A percentile compares a stretch with the other conserved stretches of the same genome.
Conservation (phyloP, 2,329 filamentous ascomycete species). For the Sclerotinia nivalis region DNA sequence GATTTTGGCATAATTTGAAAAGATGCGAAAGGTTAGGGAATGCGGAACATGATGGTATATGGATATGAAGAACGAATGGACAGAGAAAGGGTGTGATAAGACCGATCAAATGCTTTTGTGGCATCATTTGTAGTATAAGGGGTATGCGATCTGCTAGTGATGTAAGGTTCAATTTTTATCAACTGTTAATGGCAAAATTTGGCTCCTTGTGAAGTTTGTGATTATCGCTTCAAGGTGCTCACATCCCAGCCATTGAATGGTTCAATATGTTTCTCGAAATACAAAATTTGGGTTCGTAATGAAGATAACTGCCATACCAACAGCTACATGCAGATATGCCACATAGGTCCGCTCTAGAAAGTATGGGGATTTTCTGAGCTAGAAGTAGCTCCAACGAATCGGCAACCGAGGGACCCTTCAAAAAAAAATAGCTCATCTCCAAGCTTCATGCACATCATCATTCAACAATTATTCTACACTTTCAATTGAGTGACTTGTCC, state of each 20-base stretch:
- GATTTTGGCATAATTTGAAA: constrained; percentile 1
- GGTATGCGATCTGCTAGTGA: constrained; percentile 13
- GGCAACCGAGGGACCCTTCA: constrained; percentile 11
- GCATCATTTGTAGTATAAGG: constrained; percentile 23
- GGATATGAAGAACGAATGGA: constrained; percentile 12
- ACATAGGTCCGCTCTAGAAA: neutral
- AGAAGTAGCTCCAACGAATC: constrained; percentile 16
- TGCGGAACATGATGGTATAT: constrained; percentile 1
- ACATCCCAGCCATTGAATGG: neutral
- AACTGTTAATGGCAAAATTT: neutral
- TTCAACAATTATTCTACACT: constrained; percentile 4
- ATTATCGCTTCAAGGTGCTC: neutral
- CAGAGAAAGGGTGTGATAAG: constrained; percentile 2
- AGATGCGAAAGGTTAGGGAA: constrained; percentile 1
- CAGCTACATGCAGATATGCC: neutral
- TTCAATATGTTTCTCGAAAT: neutral
- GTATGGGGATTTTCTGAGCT: neutral
- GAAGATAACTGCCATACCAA: constrained; percentile 1
- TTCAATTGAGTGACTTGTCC: constrained; percentile 21
- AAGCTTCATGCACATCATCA: constrained; percentile 9
- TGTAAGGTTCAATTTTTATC: constrained; percentile 16
- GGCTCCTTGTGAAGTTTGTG: neutral
- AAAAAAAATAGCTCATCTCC: constrained; percentile 11
- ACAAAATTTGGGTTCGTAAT: neutral
- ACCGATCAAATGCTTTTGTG: constrained; percentile 4